Conservation (phyloP, 2,329 filamentous ascomycete genomes). For the Aureobasidium sp. region DNA sequence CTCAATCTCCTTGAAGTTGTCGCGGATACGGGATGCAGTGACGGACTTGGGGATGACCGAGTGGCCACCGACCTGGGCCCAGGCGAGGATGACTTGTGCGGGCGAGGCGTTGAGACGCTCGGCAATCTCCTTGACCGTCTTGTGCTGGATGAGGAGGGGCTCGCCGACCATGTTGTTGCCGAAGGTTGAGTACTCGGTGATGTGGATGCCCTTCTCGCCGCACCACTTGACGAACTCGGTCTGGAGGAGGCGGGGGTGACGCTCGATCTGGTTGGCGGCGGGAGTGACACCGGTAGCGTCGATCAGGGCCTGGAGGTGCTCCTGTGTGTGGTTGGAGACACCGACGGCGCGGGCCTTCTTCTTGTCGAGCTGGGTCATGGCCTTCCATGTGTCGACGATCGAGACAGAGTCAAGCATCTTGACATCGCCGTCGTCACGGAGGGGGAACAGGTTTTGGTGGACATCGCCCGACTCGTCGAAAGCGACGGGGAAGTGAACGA, state of each 20-base stretch:
- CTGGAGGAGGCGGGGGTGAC: constrained; percentile 50
- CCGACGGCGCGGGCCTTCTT: constrained; percentile 42
- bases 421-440: constrained; percentile 48
- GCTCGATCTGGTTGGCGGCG: constrained; percentile 74
- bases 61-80: constrained; percentile 73
- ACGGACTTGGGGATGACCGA: constrained; percentile 82
- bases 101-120: constrained; percentile 54
- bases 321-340: constrained; percentile 78
- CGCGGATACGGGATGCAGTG: constrained; percentile 62
- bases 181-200: constrained; percentile 65
- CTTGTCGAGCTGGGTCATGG: constrained; percentile 46
- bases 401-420: constrained; percentile 67
- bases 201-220: constrained; percentile 64
- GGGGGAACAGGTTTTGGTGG: constrained; percentile 49
- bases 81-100: constrained; percentile 70
- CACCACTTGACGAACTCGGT: constrained; percentile 64
- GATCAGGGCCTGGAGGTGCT: constrained; percentile 66
- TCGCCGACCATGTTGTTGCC: constrained; percentile 51
- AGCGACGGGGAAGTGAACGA: constrained; percentile 49
- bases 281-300: constrained; percentile 55
- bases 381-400: constrained; percentile 67
- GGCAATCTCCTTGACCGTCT: constrained; percentile 49
- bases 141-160: constrained; percentile 51
- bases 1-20: constrained; percentile 60
- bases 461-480: constrained; percentile 9